phyloP scores from a whole-genome alignment of 768 basidiomycete genomes.

The Leucocoprinus leucothites region DNA sequence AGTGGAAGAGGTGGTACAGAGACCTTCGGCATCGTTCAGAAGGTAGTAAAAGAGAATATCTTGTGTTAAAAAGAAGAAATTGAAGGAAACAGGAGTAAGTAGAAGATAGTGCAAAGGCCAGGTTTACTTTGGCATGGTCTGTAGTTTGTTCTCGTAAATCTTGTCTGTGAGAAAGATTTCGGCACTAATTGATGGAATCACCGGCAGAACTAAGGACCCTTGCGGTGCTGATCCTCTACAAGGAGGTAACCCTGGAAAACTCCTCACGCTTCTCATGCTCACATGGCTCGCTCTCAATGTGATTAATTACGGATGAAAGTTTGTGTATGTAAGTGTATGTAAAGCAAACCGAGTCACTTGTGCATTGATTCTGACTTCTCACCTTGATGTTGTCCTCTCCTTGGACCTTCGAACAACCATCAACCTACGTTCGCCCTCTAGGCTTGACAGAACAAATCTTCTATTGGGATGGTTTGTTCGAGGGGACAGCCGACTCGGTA shows the following conservation, averaged over 20 bases:
- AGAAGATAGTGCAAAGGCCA: too few relatives aligned
- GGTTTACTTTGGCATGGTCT: too few relatives aligned
- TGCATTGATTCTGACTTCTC: too few relatives aligned
- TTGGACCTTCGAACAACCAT: constrained; percentile 9
- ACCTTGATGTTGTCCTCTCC: constrained; percentile 9
- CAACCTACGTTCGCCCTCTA: constrained; percentile 22
- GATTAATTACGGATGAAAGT: too few relatives aligned
- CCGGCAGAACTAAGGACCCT: background rate
- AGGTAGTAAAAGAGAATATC: background rate
- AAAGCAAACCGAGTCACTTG: too few relatives aligned
- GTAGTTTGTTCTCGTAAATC: too few relatives aligned
- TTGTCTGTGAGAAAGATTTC: background rate
- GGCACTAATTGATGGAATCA: background rate
- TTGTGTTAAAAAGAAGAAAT: background rate
- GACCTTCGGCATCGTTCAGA: constrained; percentile 71
- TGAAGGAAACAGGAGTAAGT: too few relatives aligned
- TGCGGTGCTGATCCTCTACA: too few relatives aligned
- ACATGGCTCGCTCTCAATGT: constrained; percentile 1
- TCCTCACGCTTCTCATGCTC: background rate
- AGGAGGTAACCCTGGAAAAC: too few relatives aligned
- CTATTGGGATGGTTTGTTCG: constrained; percentile 38
- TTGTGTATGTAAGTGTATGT: too few relatives aligned
- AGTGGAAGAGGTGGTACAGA: constrained; percentile 53
- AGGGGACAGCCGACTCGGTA: constrained; percentile 42
- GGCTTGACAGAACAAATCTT: constrained; percentile 38